Conservation (phyloP, 2,329 filamentous ascomycete genomes). For the Alternaria ventricosa region DNA sequence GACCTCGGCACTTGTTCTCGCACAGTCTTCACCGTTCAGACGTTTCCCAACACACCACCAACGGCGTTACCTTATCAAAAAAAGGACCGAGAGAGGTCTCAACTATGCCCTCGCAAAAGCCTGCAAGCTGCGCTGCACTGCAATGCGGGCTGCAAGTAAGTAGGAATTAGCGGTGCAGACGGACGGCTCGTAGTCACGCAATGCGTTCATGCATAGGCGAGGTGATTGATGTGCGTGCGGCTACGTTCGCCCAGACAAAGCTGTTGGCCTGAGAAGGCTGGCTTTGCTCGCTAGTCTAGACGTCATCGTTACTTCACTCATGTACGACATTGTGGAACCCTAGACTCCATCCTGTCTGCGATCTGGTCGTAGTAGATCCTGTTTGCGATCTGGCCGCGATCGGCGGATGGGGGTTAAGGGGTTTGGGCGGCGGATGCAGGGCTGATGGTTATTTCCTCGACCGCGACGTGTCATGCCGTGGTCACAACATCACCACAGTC, state of each 20-base stretch:
- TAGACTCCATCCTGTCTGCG: conserved; percentile 2
- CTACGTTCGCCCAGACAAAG: conserved; percentile 2
- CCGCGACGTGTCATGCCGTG: background rate
- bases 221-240: conserved; percentile 18
- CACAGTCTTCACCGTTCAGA: conserved; percentile 13
- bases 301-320: conserved; percentile 39
- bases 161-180: conserved; percentile 11
- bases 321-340: conserved; percentile 15
- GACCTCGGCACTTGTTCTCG: conserved; percentile 18
- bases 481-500: conserved; percentile 1
- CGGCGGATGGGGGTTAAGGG: conserved; percentile 4
- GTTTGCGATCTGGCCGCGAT: conserved; percentile 6
- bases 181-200: conserved; percentile 17
- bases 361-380: conserved; percentile 2
- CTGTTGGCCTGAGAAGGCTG: conserved; percentile 3
- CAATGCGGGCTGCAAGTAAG: conserved; percentile 13
- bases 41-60: conserved; percentile 7
- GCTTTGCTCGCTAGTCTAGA: conserved; percentile 31
- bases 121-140: conserved; percentile 1
- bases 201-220: conserved; percentile 20
- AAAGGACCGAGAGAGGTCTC: background rate
- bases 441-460: conserved; percentile 5
- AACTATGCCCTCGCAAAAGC: background rate
- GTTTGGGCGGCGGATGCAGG: background rate
- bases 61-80: conserved; percentile 9